phyloP scores from a whole-genome alignment of 306 rosid genomes.

The Macrotyloma uniflorum region DNA sequence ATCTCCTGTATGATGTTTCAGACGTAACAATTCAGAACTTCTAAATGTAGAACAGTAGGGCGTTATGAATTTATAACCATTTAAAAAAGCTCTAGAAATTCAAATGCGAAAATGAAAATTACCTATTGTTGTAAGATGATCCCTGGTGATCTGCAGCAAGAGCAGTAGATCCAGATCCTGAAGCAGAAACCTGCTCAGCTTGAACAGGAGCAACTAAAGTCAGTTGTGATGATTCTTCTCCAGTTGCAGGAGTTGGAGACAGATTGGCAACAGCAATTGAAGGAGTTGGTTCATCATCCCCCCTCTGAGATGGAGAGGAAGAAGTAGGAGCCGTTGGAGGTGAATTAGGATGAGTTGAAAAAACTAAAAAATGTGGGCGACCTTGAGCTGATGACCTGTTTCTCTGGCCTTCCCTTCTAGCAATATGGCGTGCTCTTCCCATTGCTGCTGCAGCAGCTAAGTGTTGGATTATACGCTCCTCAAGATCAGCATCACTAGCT shows the following conservation, averaged over 20 bases:
- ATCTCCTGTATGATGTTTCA: conserved; percentile 51
- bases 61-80: neutral
- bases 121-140: conserved; percentile 60
- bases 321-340: conserved; percentile 60
- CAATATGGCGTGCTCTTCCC: conserved; percentile 95
- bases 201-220: conserved; percentile 51
- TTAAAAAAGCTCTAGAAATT: conserved; percentile 8
- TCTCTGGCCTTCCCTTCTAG: conserved; percentile 95
- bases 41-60: neutral
- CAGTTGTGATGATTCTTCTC: conserved; percentile 62
- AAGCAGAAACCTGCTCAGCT: conserved; percentile 60
- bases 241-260: conserved; percentile 51
- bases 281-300: conserved; percentile 66
- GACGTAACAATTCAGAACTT: conserved; percentile 8
- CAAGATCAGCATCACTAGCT: conserved; percentile 90
- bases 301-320: conserved; percentile 71
- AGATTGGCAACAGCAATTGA: conserved; percentile 49
- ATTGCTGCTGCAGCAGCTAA: conserved; percentile 99
- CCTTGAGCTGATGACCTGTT: conserved; percentile 85
- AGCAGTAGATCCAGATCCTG: conserved; percentile 64
- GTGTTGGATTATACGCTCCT: conserved; percentile 95
- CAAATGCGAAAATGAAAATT: conserved; percentile 21
- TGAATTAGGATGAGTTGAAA: conserved; percentile 78
- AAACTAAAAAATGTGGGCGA: conserved; percentile 83
- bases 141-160: conserved; percentile 53